Conservation (phyloP, 139 green algal species). For the Zygnema cylindricum region DNA sequence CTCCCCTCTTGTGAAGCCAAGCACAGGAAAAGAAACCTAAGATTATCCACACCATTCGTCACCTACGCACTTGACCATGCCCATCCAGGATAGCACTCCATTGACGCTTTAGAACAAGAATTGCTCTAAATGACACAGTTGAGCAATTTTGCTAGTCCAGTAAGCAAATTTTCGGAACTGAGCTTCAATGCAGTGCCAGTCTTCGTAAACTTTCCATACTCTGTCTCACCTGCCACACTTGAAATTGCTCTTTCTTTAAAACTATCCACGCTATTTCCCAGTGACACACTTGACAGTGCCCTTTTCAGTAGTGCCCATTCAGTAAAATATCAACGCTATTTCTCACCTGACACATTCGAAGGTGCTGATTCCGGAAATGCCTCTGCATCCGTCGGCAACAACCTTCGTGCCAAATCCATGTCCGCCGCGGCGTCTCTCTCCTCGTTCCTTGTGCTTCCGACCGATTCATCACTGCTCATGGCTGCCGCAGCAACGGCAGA, state of each 20-base stretch:
- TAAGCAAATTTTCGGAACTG: too few species aligned
- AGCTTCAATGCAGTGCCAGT: too few species aligned
- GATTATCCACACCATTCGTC: too few species aligned
- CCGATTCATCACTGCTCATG: constrained; percentile 21
- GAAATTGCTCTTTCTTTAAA: not conserved
- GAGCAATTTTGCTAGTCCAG: too few species aligned
- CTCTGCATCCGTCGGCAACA: constrained; percentile 9
- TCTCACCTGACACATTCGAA: not conserved
- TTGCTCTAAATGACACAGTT: too few species aligned
- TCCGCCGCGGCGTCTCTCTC: constrained; percentile 13
- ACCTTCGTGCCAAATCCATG: not conserved
- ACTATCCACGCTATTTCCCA: not conserved
- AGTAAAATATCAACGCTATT: not conserved
- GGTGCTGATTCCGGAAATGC: not conserved
- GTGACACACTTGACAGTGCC: not conserved
- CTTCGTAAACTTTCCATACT: too few species aligned
- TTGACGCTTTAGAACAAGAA: too few species aligned
- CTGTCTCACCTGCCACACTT: not conserved
- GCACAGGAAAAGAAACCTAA: too few species aligned
- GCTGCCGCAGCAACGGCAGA: constrained; percentile 27
- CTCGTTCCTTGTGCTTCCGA: constrained; percentile 12
- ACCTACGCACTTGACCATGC: too few species aligned
- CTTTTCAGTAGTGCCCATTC: not conserved
- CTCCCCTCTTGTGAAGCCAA: too few species aligned
- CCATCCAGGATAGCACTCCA: too few species aligned